Conservation (phyloP, 306 rosid species). For the Trichosanthes truncata region DNA sequence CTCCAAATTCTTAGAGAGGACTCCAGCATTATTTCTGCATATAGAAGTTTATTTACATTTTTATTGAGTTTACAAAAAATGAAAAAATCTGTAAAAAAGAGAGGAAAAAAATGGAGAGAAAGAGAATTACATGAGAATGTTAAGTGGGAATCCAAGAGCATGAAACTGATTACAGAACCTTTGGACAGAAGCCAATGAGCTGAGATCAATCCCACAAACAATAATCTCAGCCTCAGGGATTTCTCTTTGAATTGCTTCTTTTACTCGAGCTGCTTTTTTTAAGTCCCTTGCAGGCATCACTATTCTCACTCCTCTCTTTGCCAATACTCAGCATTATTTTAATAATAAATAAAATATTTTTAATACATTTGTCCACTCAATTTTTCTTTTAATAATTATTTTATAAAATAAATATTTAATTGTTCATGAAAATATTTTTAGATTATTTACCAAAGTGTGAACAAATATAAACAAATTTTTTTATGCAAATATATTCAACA, state of each 20-base stretch:
- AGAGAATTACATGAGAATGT: slow-evolving; percentile 66
- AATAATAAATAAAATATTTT: too few species aligned
- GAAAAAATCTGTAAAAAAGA: too few species aligned
- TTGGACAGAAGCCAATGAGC: slow-evolving; percentile 71
- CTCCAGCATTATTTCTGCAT: slow-evolving; percentile 88
- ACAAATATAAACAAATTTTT: too few species aligned
- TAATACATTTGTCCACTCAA: slow-evolving; percentile 34
- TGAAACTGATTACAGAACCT: slow-evolving; percentile 61
- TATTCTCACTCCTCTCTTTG: slow-evolving; percentile 83
- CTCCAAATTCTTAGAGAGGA: slow-evolving; percentile 63
- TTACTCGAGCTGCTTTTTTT: slow-evolving; percentile 52
- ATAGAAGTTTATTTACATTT: not conserved
- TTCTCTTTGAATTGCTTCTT: slow-evolving; percentile 46
- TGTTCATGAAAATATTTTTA: too few species aligned
- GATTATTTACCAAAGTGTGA: too few species aligned
- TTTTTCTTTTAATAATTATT: too few species aligned
- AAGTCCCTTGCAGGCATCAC: slow-evolving; percentile 82
- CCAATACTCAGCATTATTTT: slow-evolving; percentile 73
- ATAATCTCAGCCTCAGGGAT: slow-evolving; percentile 65
- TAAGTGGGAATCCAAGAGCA: slow-evolving; percentile 61
- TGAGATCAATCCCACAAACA: slow-evolving; percentile 72
- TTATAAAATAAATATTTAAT: too few species aligned
- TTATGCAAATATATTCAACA: too few species aligned
- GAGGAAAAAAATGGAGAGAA: not conserved
- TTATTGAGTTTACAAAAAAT: not conserved